Conservation (phyloP, 2,329 filamentous ascomycete species). For the Trichoderma gracile region DNA sequence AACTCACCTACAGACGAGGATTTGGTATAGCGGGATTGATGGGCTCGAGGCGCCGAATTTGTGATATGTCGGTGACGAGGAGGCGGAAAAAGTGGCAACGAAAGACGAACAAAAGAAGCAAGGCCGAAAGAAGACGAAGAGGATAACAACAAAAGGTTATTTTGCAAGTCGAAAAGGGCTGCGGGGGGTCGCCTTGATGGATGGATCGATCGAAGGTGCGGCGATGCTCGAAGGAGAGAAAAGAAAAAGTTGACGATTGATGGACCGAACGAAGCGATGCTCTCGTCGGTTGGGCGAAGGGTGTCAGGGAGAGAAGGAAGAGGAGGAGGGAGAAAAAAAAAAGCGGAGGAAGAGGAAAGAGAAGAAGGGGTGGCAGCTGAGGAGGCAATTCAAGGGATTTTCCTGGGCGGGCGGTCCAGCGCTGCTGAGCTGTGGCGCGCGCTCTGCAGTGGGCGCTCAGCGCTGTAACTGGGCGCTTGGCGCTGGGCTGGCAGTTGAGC, state of each 20-base stretch:
- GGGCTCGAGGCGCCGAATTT: background rate
- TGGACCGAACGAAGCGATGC: constrained; percentile 26
- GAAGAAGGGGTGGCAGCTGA: constrained; percentile 3
- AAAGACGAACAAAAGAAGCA: constrained; percentile 8
- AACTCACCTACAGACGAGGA: constrained; percentile 20
- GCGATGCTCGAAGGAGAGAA: constrained; percentile 16
- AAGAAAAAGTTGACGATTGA: constrained; percentile 5
- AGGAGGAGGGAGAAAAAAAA: constrained; percentile 15
- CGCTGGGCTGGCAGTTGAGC: background rate
- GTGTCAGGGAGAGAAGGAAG: constrained; percentile 14
- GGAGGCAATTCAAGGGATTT: background rate
- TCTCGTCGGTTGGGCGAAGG: constrained; percentile 26
- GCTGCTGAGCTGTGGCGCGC: constrained; percentile 22
- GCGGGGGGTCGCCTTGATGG: constrained; percentile 7
- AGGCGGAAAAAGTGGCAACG: constrained; percentile 7
- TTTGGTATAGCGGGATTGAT: background rate
- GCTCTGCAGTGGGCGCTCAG: background rate
- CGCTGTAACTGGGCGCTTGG: constrained; percentile 22
- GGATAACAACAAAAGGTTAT: background rate
- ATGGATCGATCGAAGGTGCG: constrained; percentile 17
- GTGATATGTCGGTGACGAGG: constrained; percentile 26
- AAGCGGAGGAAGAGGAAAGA: constrained; percentile 15
- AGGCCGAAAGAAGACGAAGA: constrained; percentile 18
- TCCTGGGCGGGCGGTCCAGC: constrained; percentile 5
- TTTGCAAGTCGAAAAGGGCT: constrained; percentile 9